Evolutionary conservation across 78 protist genomes (phyloP).

Genomic region (Chrysochromulina parva): DNA sequence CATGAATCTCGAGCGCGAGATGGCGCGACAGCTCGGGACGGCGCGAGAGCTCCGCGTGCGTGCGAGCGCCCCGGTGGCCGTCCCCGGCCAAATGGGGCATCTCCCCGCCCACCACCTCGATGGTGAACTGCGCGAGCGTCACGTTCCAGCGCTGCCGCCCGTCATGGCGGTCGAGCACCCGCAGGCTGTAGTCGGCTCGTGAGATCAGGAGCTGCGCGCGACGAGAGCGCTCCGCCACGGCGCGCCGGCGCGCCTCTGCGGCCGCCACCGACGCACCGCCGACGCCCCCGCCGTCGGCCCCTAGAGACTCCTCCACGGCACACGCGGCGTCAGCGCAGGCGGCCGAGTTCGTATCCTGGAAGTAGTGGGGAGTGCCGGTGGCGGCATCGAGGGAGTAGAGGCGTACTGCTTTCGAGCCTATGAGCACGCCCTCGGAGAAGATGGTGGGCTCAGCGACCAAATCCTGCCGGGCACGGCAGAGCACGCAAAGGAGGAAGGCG

Average conservation of each 20-base stretch:
- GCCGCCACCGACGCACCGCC: neutral
- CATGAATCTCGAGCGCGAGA: neutral
- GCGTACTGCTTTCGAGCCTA: neutral
- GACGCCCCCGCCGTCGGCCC: neutral
- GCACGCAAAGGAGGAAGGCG: too few relatives aligned
- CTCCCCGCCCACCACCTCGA: neutral
- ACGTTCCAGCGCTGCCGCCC: conserved; percentile 9
- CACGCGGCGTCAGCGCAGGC: neutral
- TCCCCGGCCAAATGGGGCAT: too few relatives aligned
- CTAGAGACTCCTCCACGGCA: neutral
- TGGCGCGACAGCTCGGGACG: neutral
- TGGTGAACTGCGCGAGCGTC: neutral
- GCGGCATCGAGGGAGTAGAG: neutral
- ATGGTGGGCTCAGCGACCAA: neutral
- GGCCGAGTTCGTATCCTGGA: neutral
- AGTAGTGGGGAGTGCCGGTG: neutral
- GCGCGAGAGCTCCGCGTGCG: neutral
- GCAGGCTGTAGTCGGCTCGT: neutral
- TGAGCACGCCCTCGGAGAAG: neutral
- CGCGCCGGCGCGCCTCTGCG: neutral
- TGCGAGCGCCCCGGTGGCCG: neutral
- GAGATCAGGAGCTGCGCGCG: neutral
- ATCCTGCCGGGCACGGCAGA: neutral
- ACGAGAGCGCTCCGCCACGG: too few relatives aligned
- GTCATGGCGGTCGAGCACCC: neutral